Evolutionary conservation across 352 stramenopile genomes (phyloP).

Genomic region (Thalassiosira mediterranea): DNA sequence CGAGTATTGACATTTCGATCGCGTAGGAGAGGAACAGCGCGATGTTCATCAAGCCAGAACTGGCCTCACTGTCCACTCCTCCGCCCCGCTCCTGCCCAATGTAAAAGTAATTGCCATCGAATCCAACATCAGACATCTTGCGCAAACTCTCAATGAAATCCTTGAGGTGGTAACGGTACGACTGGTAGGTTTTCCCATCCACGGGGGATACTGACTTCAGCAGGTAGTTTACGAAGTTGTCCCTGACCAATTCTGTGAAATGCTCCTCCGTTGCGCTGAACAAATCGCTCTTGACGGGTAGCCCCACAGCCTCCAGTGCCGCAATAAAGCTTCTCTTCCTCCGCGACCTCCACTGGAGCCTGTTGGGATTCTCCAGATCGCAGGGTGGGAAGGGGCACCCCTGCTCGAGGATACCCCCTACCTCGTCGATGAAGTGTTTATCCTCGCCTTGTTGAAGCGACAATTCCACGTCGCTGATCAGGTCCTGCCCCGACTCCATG

Average conservation of each 20-base stretch:
- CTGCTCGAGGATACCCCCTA: conserved; percentile 48
- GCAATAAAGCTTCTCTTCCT: conserved; percentile 24
- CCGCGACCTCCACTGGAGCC: conserved; percentile 13
- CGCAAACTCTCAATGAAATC: conserved; percentile 40
- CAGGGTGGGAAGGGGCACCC: conserved; percentile 29
- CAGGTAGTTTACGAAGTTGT: conserved; percentile 30
- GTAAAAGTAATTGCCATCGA: conserved; percentile 29
- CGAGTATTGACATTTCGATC: conserved; percentile 41
- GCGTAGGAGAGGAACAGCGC: conserved; percentile 50
- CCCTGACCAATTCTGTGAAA: neutral
- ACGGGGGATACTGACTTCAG: conserved; percentile 7
- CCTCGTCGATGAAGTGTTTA: conserved; percentile 17
- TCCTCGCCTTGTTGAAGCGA: conserved; percentile 46
- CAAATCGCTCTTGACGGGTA: conserved; percentile 20
- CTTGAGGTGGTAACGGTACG: conserved; percentile 30
- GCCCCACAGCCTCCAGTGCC: conserved; percentile 10
- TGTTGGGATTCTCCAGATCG: conserved; percentile 6
- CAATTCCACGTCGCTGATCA: conserved; percentile 40
- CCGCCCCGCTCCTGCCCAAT: conserved; percentile 22
- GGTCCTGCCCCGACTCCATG: conserved; percentile 19
- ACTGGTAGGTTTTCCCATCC: conserved; percentile 15
- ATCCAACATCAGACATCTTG: conserved; percentile 39
- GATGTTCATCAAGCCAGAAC: conserved; percentile 22
- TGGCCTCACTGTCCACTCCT: neutral
- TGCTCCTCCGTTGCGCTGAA: conserved; percentile 27